A percentile compares a stretch with the other conserved stretches of the same genome.
Conservation (phyloP, 2,329 filamentous ascomycete genomes). For the Talaromyces sp. region DNA sequence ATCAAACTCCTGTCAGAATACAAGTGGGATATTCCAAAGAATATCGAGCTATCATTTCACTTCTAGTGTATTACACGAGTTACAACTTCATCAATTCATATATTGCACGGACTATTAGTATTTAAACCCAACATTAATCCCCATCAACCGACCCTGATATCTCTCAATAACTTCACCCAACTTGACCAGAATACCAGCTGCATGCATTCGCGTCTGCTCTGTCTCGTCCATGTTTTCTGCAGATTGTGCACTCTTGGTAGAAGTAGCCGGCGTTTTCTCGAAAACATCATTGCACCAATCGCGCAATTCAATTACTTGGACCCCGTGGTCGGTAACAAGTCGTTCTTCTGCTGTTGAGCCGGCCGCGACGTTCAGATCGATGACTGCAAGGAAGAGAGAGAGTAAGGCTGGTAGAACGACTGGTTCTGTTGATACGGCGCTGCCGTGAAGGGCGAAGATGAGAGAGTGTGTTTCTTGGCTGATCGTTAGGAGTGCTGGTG, state of each 20-base stretch:
- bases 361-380: conserved; percentile 68
- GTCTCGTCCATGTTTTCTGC: conserved; percentile 50
- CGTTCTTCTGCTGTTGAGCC: conserved; percentile 57
- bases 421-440: conserved; percentile 56
- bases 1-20: not conserved
- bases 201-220: conserved; percentile 52
- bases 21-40: not conserved
- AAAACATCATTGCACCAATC: conserved; percentile 82
- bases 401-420: conserved; percentile 70
- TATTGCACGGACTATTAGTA: conserved; percentile 24
- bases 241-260: conserved; percentile 62
- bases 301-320: conserved; percentile 77
- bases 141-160: conserved; percentile 73
- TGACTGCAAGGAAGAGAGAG: conserved; percentile 71
- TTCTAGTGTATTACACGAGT: not conserved
- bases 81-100: not conserved
- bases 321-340: conserved; percentile 69
- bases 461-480: conserved; percentile 81
- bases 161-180: conserved; percentile 77
- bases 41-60: not conserved
- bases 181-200: conserved; percentile 76
- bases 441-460: conserved; percentile 64
- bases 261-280: conserved; percentile 49
- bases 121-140: conserved; percentile 55
- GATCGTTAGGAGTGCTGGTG: conserved; percentile 70